Conservation (phyloP, 768 basidiomycete genomes). For the Ephemerocybe angulata region DNA sequence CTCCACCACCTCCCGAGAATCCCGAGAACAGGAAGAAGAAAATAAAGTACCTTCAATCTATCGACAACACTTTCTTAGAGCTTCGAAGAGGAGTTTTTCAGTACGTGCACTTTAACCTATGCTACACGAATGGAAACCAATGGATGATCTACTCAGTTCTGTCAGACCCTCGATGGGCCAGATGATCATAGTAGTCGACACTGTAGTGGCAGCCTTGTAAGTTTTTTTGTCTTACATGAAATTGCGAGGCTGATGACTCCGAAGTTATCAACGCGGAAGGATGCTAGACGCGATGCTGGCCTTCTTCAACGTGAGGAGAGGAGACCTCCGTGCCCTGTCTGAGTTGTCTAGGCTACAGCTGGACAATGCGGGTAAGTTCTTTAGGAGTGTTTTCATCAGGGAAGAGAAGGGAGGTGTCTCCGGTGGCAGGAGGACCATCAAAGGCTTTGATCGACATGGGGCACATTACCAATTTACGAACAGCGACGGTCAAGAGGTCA, state of each 20-base stretch:
- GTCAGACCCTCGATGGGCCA: conserved; percentile 36
- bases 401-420: conserved; percentile 7
- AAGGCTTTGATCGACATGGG: conserved; percentile 29
- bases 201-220: conserved; percentile 38
- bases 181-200: conserved; percentile 42
- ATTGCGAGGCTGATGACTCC: neutral
- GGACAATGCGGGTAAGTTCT: neutral
- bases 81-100: conserved; percentile 50
- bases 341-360: neutral
- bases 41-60: neutral
- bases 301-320: neutral
- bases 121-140: neutral
- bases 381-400: neutral
- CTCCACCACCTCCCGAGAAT: too few species aligned
- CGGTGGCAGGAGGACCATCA: conserved; percentile 26
- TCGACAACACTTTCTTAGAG: conserved; percentile 32
- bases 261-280: neutral
- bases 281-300: neutral
- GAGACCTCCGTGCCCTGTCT: neutral
- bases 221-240: conserved; percentile 16
- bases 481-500: conserved; percentile 31
- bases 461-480: conserved; percentile 35
- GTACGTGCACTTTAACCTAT: conserved; percentile 22
- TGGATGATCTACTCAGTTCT: conserved; percentile 25
- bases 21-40: too few species aligned